Percentiles rank a stretch among this genome's conserved stretches.
phyloP scores from a whole-genome alignment of 306 rosid genomes.

The Gastrolobium villosum region DNA sequence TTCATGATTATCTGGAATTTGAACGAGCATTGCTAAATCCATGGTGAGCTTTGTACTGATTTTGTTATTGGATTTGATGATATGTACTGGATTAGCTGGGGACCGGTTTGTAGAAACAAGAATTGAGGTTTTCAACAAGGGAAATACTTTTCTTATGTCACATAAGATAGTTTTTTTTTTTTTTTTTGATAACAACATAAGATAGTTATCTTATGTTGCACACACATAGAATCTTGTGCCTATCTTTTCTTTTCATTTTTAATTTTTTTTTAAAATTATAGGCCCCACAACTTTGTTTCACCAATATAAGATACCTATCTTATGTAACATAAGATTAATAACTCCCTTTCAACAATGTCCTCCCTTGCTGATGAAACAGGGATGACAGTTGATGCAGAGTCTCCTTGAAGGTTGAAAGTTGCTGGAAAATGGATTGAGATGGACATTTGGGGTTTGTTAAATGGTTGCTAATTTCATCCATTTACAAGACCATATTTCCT shows the following conservation, averaged over 20 bases:
- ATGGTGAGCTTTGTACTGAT: slow-evolving; percentile 28
- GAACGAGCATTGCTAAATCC: slow-evolving; percentile 21
- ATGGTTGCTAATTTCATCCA: not conserved
- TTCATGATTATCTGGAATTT: slow-evolving; percentile 12
- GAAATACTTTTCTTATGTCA: too few relatives aligned
- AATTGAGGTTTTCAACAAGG: slow-evolving; percentile 16
- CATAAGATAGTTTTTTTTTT: too few relatives aligned
- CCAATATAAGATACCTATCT: too few relatives aligned
- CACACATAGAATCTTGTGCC: too few relatives aligned
- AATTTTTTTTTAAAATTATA: too few relatives aligned
- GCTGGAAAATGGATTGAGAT: not conserved
- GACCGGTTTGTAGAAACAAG: not conserved
- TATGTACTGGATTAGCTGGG: not conserved
- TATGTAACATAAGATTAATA: too few relatives aligned
- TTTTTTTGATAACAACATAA: too few relatives aligned
- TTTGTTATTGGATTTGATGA: slow-evolving; percentile 19
- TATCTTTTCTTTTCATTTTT: too few relatives aligned
- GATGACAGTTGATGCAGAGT: not conserved
- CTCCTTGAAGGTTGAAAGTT: slow-evolving; percentile 11
- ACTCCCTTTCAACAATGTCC: slow-evolving; percentile 2
- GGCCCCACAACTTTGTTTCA: too few relatives aligned
- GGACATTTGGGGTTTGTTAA: not conserved
- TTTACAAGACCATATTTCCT: not conserved
- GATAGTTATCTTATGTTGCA: too few relatives aligned
- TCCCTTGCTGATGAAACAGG: slow-evolving; percentile 6